Percentiles rank a stretch among this genome's conserved stretches.
These are phyloP conservation scores for Pugionium dolabratum DNA, from an alignment of 345 rosid genomes.

Conservation along the genomic window DNA sequence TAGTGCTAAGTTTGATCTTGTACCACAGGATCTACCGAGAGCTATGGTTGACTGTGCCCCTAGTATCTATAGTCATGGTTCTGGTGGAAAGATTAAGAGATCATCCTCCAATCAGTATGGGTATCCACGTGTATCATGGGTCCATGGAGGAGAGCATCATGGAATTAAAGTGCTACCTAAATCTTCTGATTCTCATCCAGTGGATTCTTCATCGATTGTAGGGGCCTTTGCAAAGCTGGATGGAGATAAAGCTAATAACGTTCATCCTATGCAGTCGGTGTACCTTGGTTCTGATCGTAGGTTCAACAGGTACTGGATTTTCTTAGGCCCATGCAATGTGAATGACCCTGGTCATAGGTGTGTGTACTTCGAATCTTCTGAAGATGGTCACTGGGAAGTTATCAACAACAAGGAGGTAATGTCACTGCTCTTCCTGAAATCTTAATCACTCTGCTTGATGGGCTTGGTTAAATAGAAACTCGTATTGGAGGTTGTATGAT, in stretches of 20 bases:
- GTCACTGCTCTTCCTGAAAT: slow-evolving; percentile 24
- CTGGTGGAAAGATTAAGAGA: slow-evolving; percentile 91
- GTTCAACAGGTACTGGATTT: slow-evolving; percentile 96
- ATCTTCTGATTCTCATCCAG: slow-evolving; percentile 55
- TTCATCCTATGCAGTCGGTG: slow-evolving; percentile 85
- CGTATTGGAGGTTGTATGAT: not conserved
- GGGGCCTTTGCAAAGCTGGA: slow-evolving; percentile 40
- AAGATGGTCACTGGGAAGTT: slow-evolving; percentile 98
- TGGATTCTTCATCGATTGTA: slow-evolving; percentile 63
- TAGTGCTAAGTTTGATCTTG: slow-evolving; percentile 25
- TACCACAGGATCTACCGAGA: slow-evolving; percentile 57
- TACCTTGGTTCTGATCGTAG: slow-evolving; percentile 97
- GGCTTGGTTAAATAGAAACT: slow-evolving; percentile 12
- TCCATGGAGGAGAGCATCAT: slow-evolving; percentile 48
- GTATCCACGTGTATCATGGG: slow-evolving; percentile 66
- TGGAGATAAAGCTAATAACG: slow-evolving; percentile 41
- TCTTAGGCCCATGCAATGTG: slow-evolving; percentile 87
- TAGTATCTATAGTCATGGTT: slow-evolving; percentile 54
- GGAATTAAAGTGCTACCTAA: slow-evolving; percentile 42
- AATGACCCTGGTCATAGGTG: slow-evolving; percentile 93
- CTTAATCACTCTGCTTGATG: slow-evolving; percentile 14
- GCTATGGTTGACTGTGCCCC: slow-evolving; percentile 47
- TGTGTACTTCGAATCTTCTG: slow-evolving; percentile 94
- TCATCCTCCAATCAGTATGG: slow-evolving; percentile 50
- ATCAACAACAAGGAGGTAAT: slow-evolving; percentile 81